Conservation (phyloP, 2,329 filamentous ascomycete genomes). For the Blastomyces gilchristii region DNA sequence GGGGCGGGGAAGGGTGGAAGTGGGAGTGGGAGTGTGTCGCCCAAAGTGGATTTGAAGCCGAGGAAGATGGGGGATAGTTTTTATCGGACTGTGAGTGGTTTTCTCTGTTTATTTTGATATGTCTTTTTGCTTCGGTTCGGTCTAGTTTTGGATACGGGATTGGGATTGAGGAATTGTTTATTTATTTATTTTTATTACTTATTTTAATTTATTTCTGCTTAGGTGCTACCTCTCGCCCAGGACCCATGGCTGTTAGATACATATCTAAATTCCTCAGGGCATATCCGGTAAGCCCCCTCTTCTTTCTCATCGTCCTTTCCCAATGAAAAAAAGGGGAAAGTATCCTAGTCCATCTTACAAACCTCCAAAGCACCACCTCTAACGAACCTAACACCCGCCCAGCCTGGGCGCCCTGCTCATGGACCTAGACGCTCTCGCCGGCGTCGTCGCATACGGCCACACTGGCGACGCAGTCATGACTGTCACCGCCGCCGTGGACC, state of each 20-base stretch:
- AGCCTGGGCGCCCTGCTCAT: conserved; percentile 64
- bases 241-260: conserved; percentile 70
- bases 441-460: conserved; percentile 65
- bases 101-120: conserved; percentile 12
- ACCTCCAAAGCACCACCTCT: conserved; percentile 7
- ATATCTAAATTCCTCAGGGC: conserved; percentile 65
- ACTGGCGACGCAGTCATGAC: conserved; percentile 55
- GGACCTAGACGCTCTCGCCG: conserved; percentile 68
- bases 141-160: too few relatives aligned
- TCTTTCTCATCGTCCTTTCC: neutral
- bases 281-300: conserved; percentile 46
- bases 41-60: conserved; percentile 49
- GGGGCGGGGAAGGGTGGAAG: conserved; percentile 29
- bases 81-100: conserved; percentile 49
- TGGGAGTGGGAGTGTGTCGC: conserved; percentile 19
- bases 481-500: conserved; percentile 54
- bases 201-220: conserved; percentile 18
- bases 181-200: neutral
- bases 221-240: conserved; percentile 57
- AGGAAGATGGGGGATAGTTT: conserved; percentile 64
- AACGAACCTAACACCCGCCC: conserved; percentile 12
- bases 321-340: neutral
- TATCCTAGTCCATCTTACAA: neutral
- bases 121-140: neutral
- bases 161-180: too few relatives aligned